Evolutionary conservation across 2,329 filamentous ascomycete species (phyloP), one percentile per base, ranked within the genome.

Genomic region (Colletotrichum cordylinicola): DNA sequence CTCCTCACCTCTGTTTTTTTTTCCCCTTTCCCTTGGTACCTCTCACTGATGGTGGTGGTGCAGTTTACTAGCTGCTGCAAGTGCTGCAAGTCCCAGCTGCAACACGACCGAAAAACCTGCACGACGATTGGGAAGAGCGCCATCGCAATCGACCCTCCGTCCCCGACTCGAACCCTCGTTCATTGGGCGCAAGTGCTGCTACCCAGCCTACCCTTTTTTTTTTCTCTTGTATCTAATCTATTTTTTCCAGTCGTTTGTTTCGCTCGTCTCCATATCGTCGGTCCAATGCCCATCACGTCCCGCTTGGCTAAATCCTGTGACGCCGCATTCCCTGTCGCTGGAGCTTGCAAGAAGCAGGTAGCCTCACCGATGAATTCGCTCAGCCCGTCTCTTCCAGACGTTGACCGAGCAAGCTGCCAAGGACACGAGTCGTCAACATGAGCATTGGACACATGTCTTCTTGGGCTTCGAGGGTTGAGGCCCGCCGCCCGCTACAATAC

Each of bases 131-230:
- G 62, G 52, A 68, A 43, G 15, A 58, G 27, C 52, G 18, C 16
- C 56, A 33, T 27, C 27, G 35, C 33, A 27, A 33, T 27, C 61
- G 12, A 21, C 18, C 8, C 18, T 60, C 21, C 62, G 37, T 31
- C n/a, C 24, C 65, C 65, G 18, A 65, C 56, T 56, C 31, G 21
- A 64, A 71, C 65, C 74, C 48, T 70, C 61, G 37, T 43, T 70
- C 37, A 62, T 75, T 71, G 72, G 74, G 74, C 61, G 62, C 39
- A 21, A 74, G 37, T 74, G 70, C 64, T 74, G 74, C 33, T 60
- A 74, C 55, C 55, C 62, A 75, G 62, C 39, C 67, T 16, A 10
- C 62, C 39, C 55, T 55, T 13, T 64, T 35, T 21, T 35, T 8
- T 7, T 13, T 6, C 4, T 24, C 29, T 37, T 24, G 35, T 37